Evolutionary conservation across 139 green algal species (phyloP).

Genomic region (Tetradesmus lagerheimii): DNA sequence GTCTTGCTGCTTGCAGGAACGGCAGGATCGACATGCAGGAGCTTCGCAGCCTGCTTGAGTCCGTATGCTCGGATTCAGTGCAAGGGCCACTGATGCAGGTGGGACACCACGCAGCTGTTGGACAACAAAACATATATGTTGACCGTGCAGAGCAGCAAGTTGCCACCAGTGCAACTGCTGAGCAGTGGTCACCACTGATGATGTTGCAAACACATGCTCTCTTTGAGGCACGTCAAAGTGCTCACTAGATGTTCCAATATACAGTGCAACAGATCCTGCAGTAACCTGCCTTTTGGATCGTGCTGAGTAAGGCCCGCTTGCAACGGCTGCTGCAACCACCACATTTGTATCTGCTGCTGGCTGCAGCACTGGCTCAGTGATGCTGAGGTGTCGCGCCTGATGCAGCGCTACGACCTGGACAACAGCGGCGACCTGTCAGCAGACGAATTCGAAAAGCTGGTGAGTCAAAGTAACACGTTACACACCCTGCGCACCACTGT

Average conservation of each 20-base stretch:
- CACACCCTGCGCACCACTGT: no score
- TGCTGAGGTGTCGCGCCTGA: conserved; percentile 41
- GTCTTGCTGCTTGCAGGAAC: conserved; percentile 1
- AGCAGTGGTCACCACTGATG: neutral
- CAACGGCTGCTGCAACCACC: no score
- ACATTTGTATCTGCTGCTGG: neutral
- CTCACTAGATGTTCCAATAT: no score
- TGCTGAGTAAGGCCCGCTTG: no score
- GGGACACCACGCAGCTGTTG: neutral
- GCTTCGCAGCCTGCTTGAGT: conserved; percentile 33
- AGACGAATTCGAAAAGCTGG: conserved; percentile 57
- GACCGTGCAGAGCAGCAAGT: no score
- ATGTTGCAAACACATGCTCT: no score
- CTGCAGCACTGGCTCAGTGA: conserved; percentile 61
- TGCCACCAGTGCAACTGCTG: neutral
- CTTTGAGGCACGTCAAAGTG: no score
- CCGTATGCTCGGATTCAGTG: conserved; percentile 1
- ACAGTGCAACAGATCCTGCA: no score
- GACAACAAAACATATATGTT: no score
- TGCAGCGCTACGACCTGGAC: conserved; percentile 55
- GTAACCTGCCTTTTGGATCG: no score
- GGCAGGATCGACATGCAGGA: conserved; percentile 40
- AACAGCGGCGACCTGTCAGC: conserved; percentile 52
- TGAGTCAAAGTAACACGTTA: neutral
- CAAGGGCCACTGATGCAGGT: conserved; percentile 13